Evolutionary conservation across 1,284 basidiomycete species (phyloP), one percentile per base, ranked within the genome.

Genomic region (Cryptococcus amylolentus): DNA sequence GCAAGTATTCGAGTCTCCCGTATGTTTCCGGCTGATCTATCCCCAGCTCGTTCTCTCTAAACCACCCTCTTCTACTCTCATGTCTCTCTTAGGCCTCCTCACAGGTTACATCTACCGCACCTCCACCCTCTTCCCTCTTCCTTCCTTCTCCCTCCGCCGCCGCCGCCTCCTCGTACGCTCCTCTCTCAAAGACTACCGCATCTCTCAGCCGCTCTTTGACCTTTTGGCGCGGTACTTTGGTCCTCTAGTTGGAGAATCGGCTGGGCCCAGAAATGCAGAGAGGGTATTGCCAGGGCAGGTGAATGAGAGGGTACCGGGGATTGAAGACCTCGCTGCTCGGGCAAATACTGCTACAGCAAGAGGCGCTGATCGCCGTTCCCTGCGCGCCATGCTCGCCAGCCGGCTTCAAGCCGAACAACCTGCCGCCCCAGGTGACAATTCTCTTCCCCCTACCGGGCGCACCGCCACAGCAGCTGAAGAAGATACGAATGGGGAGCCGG

Each of bases 21-120:
- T 12, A 20, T 8, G 31, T n/a, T 47, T 2, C 46, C 14, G 13
- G 28, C 31, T 49, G 37, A 49, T 49, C 43, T 35, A 10, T 26
- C 27, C 48, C 35, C 66, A 92, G 88, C 81, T 92, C 49, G 81
- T 84, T 5, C 77, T 88, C 43, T 84, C 84, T 18, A 82, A 84
- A 40, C 77, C 84, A 1, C 89, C 88, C 0, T 81, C 84, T 3
- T 88, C 88, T 7, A 70, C 82, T 5, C 76, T 84, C 9, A 82
- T 84, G 2, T 80, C 86, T 0, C 57, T 81, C 28, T 76, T 87
- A 37, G 91, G 91, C 27, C 60, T 91, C 10, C 60, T 87, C 5
- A 79, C 84, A 7, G 90, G 91, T 81, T 86, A 67, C 78, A 89
- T 54, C 44, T 93, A 92, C 71, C 86, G 88, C 46, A 87, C 89